Conservation (phyloP, 352 stramenopile species). For the Thalassiosira tumida region DNA sequence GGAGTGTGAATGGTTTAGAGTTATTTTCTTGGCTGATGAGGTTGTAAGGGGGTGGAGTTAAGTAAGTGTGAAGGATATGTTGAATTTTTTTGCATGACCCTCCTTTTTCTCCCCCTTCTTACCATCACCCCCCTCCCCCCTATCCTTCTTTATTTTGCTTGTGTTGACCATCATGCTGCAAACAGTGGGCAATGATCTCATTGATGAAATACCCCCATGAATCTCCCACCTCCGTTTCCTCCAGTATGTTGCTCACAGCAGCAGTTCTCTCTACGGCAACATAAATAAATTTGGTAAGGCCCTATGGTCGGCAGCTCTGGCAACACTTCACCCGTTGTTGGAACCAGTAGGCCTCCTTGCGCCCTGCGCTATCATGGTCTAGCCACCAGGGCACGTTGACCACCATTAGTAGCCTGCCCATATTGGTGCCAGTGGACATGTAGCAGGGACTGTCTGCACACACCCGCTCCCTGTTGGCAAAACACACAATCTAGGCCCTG, state of each 20-base stretch:
- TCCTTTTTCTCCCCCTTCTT: background rate
- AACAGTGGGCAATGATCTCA: slow-evolving; percentile 82
- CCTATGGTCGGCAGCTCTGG: no score
- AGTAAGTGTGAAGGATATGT: slow-evolving; percentile 69
- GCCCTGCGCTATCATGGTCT: no score
- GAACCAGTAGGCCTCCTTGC: no score
- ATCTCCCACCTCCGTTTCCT: slow-evolving; percentile 81
- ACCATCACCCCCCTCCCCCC: background rate
- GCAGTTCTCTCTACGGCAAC: slow-evolving; percentile 81
- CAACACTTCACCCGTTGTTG: no score
- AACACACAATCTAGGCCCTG: no score
- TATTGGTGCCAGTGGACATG: no score
- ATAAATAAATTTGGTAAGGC: no score
- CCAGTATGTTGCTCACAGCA: slow-evolving; percentile 73
- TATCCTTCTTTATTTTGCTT: background rate
- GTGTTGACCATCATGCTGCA: no score
- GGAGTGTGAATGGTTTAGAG: slow-evolving; percentile 85
- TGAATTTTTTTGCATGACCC: background rate
- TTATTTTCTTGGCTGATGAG: slow-evolving; percentile 70
- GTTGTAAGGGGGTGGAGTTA: slow-evolving; percentile 72
- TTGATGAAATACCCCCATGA: slow-evolving; percentile 78
- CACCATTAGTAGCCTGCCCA: no score
- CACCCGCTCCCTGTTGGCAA: no score
- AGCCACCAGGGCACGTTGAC: no score
- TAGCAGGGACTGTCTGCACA: no score